These are phyloP conservation scores for Apiotrichum gamsii DNA, from an alignment of 1,284 basidiomycete species.

Conservation along the genomic window DNA sequence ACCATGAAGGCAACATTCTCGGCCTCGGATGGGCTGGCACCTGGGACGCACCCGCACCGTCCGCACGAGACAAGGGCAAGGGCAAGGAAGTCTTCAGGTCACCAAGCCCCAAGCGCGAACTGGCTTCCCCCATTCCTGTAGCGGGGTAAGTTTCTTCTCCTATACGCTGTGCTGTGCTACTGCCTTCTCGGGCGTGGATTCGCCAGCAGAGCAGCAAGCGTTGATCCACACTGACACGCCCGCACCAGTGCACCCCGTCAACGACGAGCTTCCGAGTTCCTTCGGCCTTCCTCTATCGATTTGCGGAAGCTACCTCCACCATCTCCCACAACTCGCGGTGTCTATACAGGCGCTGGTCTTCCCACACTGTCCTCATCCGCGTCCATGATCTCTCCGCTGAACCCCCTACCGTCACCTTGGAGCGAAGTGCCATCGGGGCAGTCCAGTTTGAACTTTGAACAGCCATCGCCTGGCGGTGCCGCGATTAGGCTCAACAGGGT, in stretches of 20 bases:
- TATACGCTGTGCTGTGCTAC: too few species aligned
- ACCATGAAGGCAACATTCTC: conserved; percentile 30
- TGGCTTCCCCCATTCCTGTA: conserved; percentile 3
- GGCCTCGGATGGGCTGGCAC: conserved; percentile 32
- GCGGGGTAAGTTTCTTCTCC: background rate
- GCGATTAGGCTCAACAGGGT: conserved; percentile 53
- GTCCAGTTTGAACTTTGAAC: conserved; percentile 15
- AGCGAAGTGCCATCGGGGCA: conserved; percentile 18
- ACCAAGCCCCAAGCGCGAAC: conserved; percentile 27
- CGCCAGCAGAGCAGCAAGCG: too few species aligned
- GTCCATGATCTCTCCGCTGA: conserved; percentile 46
- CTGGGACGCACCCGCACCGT: conserved; percentile 23
- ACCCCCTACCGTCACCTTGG: conserved; percentile 47
- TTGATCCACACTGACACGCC: background rate
- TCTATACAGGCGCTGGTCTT: background rate
- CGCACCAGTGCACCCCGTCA: conserved; percentile 21
- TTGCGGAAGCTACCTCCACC: conserved; percentile 29
- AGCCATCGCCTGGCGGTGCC: conserved; percentile 30
- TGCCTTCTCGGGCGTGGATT: too few species aligned
- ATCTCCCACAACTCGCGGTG: background rate
- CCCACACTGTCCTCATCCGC: conserved; percentile 38
- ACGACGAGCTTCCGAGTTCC: conserved; percentile 38
- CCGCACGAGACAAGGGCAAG: conserved; percentile 29
- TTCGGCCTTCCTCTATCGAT: conserved; percentile 31
- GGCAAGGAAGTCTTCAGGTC: conserved; percentile 23